These are phyloP conservation scores for Trichophaea hybrida DNA, from an alignment of 2,329 filamentous ascomycete species.

Conservation along the genomic window DNA sequence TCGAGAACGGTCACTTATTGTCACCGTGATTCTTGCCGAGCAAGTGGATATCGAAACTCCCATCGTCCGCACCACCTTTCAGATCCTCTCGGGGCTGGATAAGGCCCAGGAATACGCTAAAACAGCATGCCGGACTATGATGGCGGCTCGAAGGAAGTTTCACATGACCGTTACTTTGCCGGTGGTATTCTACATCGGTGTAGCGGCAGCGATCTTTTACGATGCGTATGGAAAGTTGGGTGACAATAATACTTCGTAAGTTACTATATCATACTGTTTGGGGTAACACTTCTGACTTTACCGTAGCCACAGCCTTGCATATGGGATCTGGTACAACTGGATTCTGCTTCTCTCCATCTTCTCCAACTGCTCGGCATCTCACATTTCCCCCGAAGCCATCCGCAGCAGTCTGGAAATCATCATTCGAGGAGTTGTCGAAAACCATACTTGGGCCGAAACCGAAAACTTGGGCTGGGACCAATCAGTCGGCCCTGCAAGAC, in stretches of 20 bases:
- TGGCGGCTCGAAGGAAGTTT: constrained; percentile 23
- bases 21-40: constrained; percentile 17
- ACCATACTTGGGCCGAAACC: constrained; percentile 5
- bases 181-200: constrained; percentile 21
- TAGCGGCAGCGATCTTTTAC: constrained; percentile 19
- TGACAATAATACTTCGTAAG: constrained; percentile 22
- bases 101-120: constrained; percentile 21
- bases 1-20: constrained; percentile 13
- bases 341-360: constrained; percentile 22
- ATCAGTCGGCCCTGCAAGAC: not conserved
- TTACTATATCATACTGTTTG: not conserved
- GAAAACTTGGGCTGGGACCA: constrained; percentile 16
- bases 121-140: constrained; percentile 19
- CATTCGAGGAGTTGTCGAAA: constrained; percentile 15
- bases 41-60: constrained; percentile 11
- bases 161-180: constrained; percentile 21
- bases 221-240: constrained; percentile 21
- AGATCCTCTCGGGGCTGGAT: constrained; percentile 17
- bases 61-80: constrained; percentile 12
- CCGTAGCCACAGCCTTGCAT: constrained; percentile 18
- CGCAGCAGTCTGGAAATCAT: constrained; percentile 17
- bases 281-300: constrained; percentile 3
- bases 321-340: constrained; percentile 25
- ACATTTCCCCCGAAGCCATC: constrained; percentile 21
- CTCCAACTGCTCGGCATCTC: constrained; percentile 21